These are phyloP conservation scores for Penicillium carneum DNA, from an alignment of 2,329 filamentous ascomycete genomes.

Conservation along the genomic window DNA sequence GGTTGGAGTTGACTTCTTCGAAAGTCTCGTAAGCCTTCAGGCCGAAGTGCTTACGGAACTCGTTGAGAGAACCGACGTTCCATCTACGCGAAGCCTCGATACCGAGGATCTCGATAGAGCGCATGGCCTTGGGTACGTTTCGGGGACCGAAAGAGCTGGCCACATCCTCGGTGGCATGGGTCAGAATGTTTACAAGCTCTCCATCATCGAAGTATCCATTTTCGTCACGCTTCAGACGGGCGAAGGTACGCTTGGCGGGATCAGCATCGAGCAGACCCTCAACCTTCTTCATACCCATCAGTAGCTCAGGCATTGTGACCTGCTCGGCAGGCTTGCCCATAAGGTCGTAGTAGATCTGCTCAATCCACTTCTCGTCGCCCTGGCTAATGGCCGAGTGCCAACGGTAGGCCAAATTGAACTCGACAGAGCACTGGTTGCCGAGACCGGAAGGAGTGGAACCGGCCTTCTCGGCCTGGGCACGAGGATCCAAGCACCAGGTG, in stretches of 20 bases:
- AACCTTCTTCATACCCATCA: conserved; percentile 68
- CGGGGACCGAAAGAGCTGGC: conserved; percentile 71
- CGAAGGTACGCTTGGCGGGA: conserved; percentile 73
- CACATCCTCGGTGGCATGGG: conserved; percentile 74
- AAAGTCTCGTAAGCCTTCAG: conserved; percentile 78
- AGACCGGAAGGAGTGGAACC: conserved; percentile 72
- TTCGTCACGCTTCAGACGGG: conserved; percentile 66
- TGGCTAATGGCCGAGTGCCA: conserved; percentile 83
- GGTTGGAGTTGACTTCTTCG: conserved; percentile 83
- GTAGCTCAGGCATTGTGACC: conserved; percentile 67
- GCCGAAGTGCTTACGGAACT: conserved; percentile 83
- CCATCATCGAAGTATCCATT: conserved; percentile 78
- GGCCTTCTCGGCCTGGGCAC: conserved; percentile 69
- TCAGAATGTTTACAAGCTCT: conserved; percentile 74
- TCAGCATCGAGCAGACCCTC: conserved; percentile 69
- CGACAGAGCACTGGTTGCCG: conserved; percentile 83
- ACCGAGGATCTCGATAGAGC: conserved; percentile 78
- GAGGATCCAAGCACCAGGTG: conserved; percentile 81
- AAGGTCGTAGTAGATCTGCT: conserved; percentile 69
- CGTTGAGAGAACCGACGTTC: conserved; percentile 80
- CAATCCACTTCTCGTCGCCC: conserved; percentile 81
- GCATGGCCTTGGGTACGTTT: conserved; percentile 76
- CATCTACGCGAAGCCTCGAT: conserved; percentile 79
- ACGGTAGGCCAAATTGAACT: conserved; percentile 87
- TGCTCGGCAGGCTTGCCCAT: conserved; percentile 67